These are phyloP conservation scores for Saccharomycopsis sp. DNA, from an alignment of 805 yeast genomes.

Conservation along the genomic window DNA sequence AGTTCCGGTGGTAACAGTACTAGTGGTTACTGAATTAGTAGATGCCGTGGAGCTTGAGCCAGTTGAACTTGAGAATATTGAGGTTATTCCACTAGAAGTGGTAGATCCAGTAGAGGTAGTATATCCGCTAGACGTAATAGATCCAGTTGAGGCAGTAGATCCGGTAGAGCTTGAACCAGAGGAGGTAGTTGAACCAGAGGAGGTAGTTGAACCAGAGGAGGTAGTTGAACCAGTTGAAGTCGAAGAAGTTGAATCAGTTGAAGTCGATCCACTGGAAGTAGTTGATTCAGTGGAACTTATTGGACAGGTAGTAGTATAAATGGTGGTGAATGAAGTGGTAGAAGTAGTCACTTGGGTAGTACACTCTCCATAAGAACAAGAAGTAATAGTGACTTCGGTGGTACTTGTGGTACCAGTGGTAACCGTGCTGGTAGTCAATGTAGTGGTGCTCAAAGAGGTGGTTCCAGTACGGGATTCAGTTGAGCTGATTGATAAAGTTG, in stretches of 20 bases:
- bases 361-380: conserved; percentile 12
- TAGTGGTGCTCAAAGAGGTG: not conserved
- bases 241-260: conserved; percentile 4
- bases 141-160: not conserved
- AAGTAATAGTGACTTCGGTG: conserved; percentile 19
- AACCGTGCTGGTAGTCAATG: not conserved
- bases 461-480: not conserved
- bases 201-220: no score
- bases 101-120: conserved; percentile 3
- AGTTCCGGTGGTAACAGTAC: conserved; percentile 1
- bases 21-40: no score
- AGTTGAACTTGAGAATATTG: no score
- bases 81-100: not conserved
- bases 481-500: not conserved
- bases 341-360: conserved; percentile 6
- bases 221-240: conserved; percentile 1
- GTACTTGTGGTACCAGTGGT: conserved; percentile 11
- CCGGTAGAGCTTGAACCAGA: not conserved
- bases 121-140: not conserved
- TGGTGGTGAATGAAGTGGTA: conserved; percentile 9
- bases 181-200: conserved; percentile 1
- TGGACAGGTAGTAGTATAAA: conserved; percentile 2
- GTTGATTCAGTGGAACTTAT: conserved; percentile 5
- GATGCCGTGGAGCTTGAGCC: no score
- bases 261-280: not conserved